Evolutionary conservation across 768 basidiomycete species (phyloP).

Genomic region (Tylopilus intermedius): DNA sequence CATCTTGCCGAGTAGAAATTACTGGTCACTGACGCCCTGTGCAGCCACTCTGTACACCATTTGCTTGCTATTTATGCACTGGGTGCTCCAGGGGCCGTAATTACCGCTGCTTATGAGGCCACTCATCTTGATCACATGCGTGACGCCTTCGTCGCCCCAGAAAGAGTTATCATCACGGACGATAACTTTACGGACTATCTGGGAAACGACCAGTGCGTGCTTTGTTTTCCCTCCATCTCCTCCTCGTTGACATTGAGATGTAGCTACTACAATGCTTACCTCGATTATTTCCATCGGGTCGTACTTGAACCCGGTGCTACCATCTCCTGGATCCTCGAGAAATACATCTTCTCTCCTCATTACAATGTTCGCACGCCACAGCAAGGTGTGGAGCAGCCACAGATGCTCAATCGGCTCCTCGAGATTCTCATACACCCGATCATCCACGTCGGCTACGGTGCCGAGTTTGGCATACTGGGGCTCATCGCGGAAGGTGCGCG

Average conservation of each 20-base stretch:
- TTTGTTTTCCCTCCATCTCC: background rate
- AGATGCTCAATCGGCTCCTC: constrained; percentile 57
- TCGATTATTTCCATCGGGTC: constrained; percentile 28
- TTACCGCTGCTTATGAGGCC: constrained; percentile 39
- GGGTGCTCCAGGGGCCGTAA: constrained; percentile 43
- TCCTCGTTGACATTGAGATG: background rate
- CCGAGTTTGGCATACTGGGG: constrained; percentile 60
- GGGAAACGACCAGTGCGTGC: constrained; percentile 29
- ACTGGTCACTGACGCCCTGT: background rate
- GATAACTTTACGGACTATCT: constrained; percentile 23
- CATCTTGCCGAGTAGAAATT: background rate
- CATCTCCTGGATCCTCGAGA: constrained; percentile 46
- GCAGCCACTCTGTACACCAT: constrained; percentile 54
- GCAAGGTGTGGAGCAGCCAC: constrained; percentile 36
- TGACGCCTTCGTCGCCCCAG: constrained; percentile 29
- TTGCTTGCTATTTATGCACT: constrained; percentile 55
- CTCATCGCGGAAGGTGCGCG: constrained; percentile 56
- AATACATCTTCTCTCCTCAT: constrained; percentile 52
- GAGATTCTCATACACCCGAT: constrained; percentile 61
- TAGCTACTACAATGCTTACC: constrained; percentile 32
- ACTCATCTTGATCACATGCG: constrained; percentile 37
- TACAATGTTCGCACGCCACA: constrained; percentile 39
- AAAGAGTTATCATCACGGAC: constrained; percentile 23
- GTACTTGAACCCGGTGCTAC: constrained; percentile 26
- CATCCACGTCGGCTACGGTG: constrained; percentile 60